Evolutionary conservation across 2,329 filamentous ascomycete species (phyloP).

Genomic region (Arthrobotrys sinensis): DNA sequence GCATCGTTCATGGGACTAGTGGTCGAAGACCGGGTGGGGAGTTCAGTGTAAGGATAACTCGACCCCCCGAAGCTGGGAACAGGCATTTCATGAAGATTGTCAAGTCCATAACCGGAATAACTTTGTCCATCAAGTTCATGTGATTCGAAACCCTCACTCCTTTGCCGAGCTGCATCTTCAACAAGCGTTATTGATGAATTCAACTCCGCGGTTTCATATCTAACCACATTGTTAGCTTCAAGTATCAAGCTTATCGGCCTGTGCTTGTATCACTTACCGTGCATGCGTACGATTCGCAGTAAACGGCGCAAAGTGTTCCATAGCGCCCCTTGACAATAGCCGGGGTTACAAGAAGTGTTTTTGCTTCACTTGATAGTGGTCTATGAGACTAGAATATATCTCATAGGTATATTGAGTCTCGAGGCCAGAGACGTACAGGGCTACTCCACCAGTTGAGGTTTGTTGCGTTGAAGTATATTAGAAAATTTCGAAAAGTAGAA

Average conservation of each 20-base stretch:
- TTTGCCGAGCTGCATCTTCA: conserved; percentile 27
- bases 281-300: neutral
- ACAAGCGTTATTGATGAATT: conserved; percentile 26
- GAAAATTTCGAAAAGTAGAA: no score
- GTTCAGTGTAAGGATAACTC: conserved; percentile 11
- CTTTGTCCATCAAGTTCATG: neutral
- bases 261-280: conserved; percentile 2
- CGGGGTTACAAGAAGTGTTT: no score
- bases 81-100: conserved; percentile 1
- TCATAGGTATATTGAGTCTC: no score
- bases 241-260: no score
- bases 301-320: conserved; percentile 40
- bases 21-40: conserved; percentile 4
- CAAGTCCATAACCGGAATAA: neutral
- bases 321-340: no score
- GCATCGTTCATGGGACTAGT: neutral
- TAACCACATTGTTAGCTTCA: neutral
- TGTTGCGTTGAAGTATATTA: no score
- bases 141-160: conserved; percentile 1
- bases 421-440: no score
- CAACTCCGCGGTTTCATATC: conserved; percentile 10
- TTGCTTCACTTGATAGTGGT: no score
- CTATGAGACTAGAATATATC: no score
- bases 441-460: no score
- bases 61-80: neutral